Evolutionary conservation across 73 alveolate genomes (phyloP).

Genomic region (Blepharisma japonicum): DNA sequence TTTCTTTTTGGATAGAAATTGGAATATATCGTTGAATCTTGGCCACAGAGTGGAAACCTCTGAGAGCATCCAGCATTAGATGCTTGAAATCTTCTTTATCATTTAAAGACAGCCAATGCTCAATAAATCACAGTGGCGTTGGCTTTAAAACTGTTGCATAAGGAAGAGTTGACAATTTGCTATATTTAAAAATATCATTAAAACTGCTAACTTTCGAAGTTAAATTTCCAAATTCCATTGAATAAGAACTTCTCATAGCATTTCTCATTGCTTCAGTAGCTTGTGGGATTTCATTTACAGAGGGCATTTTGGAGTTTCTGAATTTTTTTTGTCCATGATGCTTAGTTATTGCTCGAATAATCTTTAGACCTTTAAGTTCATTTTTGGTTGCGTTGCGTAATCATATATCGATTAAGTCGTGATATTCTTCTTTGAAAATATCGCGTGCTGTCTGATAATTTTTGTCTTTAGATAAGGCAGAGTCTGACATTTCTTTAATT

Average conservation of each 20-base stretch:
- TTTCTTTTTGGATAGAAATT: neutral
- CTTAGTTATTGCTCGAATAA: neutral
- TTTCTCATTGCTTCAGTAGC: no score
- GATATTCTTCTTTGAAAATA: no score
- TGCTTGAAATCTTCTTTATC: neutral
- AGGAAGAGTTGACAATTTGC: neutral
- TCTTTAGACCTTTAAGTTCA: slow-evolving; percentile 21
- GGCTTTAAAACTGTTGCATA: neutral
- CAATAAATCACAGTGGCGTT: neutral
- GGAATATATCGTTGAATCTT: slow-evolving; percentile 5
- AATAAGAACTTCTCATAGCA: no score
- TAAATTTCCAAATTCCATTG: no score
- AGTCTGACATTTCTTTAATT: no score
- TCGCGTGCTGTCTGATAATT: no score
- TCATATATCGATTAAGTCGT: neutral
- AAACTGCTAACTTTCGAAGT: no score
- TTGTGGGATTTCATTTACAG: no score
- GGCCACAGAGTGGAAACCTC: slow-evolving; percentile 3
- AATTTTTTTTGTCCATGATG: slow-evolving; percentile 20
- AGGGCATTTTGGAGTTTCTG: neutral
- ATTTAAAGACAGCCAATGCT: neutral
- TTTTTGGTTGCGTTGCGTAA: slow-evolving; percentile 8
- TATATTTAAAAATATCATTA: neutral
- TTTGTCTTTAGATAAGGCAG: no score
- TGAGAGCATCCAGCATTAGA: neutral